A percentile compares a stretch with the other conserved stretches of the same genome.
phyloP scores from a whole-genome alignment of 495 filamentous ascomycete species.

The Aspergillus avenaceus region DNA sequence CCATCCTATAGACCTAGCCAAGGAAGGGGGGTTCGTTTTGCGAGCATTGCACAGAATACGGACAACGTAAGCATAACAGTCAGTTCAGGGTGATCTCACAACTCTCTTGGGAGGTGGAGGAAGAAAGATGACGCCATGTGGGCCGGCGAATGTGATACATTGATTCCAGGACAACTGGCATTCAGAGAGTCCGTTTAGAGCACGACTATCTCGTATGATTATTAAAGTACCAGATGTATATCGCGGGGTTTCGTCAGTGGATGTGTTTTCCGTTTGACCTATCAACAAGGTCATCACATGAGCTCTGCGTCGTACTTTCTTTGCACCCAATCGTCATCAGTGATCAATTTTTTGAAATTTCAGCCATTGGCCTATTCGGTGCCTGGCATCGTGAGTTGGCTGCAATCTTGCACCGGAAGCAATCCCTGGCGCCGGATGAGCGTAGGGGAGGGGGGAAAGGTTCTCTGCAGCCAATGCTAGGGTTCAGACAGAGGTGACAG shows the following conservation, averaged over 20 bases:
- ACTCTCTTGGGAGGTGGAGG: neutral
- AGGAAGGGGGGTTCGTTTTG: no score
- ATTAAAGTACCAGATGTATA: neutral
- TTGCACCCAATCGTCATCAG: neutral
- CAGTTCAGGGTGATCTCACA: no score
- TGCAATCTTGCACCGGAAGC: neutral
- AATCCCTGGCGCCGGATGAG: neutral
- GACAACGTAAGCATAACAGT: no score
- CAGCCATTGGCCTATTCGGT: neutral
- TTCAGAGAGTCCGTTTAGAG: neutral
- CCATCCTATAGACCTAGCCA: no score
- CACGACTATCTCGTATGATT: neutral
- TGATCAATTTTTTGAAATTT: neutral
- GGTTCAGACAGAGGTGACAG: neutral
- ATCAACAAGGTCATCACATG: neutral
- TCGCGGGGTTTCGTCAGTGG: neutral
- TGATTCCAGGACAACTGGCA: neutral
- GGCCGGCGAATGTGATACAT: neutral
- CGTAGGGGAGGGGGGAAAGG: neutral
- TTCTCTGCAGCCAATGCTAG: neutral
- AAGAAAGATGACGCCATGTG: neutral
- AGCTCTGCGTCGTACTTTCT: neutral
- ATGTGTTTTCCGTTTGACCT: neutral
- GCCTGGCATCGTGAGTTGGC: neutral
- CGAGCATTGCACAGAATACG: no score